Percentiles rank a stretch among this genome's conserved stretches.
Conservation (phyloP, 768 basidiomycete species). For the Crepidotus variabilis region DNA sequence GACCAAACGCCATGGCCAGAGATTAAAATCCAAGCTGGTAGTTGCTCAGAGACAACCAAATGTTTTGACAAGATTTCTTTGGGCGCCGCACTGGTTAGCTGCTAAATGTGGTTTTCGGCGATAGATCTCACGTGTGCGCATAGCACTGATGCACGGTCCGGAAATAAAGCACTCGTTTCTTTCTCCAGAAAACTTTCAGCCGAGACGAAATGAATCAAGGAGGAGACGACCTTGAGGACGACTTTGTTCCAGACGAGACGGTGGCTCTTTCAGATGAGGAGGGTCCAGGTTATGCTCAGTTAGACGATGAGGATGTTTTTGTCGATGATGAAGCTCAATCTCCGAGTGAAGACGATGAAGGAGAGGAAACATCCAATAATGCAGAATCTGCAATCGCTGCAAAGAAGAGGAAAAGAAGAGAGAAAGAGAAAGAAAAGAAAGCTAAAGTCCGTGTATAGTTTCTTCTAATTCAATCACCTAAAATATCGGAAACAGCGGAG, state of each 20-base stretch:
- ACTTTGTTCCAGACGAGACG: constrained; percentile 68
- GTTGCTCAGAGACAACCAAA: not conserved
- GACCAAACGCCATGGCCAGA: not conserved
- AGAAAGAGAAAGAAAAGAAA: constrained; percentile 71
- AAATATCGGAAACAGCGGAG: constrained; percentile 45
- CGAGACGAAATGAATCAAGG: constrained; percentile 26
- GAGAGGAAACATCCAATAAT: constrained; percentile 18
- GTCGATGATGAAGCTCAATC: constrained; percentile 20
- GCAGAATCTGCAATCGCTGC: constrained; percentile 22
- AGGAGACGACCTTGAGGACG: constrained; percentile 84
- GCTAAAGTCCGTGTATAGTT: constrained; percentile 46
- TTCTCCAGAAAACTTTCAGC: not conserved
- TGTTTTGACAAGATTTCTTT: constrained; percentile 2
- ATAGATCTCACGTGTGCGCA: constrained; percentile 3
- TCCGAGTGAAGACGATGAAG: constrained; percentile 21
- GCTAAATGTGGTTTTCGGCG: not conserved
- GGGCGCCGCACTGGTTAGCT: not conserved
- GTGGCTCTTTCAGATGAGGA: constrained; percentile 66
- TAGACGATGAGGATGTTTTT: constrained; percentile 30
- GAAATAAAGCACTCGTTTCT: not conserved
- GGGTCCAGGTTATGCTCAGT: constrained; percentile 22
- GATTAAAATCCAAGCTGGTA: not conserved
- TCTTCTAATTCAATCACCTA: not conserved
- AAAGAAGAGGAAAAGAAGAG: constrained; percentile 72
- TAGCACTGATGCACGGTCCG: not conserved